phyloP scores from a whole-genome alignment of 2,329 filamentous ascomycete species.

The Aspergillus hiratsukae region DNA sequence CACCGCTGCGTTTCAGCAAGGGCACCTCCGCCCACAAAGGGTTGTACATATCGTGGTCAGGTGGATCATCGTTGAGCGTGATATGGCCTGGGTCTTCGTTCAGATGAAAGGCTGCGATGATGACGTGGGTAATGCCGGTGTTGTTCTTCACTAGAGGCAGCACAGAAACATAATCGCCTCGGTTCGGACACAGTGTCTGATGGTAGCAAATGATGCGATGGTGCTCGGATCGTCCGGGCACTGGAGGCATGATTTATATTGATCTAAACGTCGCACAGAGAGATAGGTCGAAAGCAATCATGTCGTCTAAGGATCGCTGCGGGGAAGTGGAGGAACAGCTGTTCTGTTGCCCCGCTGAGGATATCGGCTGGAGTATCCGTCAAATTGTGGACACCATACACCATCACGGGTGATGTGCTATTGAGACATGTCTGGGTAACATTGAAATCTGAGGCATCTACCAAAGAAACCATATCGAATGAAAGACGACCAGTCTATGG shows the following conservation, averaged over 20 bases:
- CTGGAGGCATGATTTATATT: conserved; percentile 34
- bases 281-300: not conserved
- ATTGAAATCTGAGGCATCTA: not conserved
- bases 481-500: not conserved
- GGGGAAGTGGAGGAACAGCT: not conserved
- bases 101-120: conserved; percentile 81
- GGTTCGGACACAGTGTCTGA: conserved; percentile 58
- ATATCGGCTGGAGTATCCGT: not conserved
- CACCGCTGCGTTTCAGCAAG: conserved; percentile 65
- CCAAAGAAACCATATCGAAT: not conserved
- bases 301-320: not conserved
- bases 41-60: conserved; percentile 61
- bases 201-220: conserved; percentile 51
- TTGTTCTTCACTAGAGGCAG: conserved; percentile 57
- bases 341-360: not conserved
- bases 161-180: conserved; percentile 55
- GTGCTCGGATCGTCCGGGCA: conserved; percentile 23
- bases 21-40: conserved; percentile 75
- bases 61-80: conserved; percentile 75
- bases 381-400: not conserved
- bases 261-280: not conserved
- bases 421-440: not conserved
- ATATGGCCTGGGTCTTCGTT: conserved; percentile 63
- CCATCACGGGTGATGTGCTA: not conserved
- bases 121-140: conserved; percentile 71